Evolutionary conservation across 2,329 filamentous ascomycete genomes (phyloP).

Genomic region (Alternaria ethzedia): DNA sequence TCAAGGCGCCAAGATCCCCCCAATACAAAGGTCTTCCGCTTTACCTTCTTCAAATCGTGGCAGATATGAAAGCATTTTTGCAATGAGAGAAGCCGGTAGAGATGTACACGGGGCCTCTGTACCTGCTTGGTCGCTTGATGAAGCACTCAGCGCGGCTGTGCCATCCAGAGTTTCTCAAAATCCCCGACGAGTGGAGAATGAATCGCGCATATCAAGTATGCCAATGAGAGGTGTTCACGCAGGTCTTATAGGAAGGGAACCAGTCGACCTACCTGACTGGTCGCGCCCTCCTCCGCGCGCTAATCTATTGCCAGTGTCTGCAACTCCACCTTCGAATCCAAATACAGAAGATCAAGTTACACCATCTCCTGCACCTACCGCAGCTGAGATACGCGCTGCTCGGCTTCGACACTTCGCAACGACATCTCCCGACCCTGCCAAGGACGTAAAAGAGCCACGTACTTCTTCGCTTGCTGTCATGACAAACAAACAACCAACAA

Average conservation of each 20-base stretch:
- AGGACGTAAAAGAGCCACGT: not conserved
- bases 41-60: not conserved
- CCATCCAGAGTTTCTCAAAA: not conserved
- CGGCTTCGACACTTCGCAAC: constrained; percentile 17
- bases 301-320: not conserved
- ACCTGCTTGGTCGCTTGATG: constrained; percentile 7
- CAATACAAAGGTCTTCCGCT: not conserved
- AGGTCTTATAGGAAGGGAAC: not conserved
- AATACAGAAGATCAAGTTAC: not conserved
- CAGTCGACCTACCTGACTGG: not conserved
- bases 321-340: not conserved
- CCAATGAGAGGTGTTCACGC: not conserved
- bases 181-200: not conserved
- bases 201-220: not conserved
- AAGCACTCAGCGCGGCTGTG: not conserved
- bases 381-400: constrained; percentile 19
- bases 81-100: constrained; percentile 8
- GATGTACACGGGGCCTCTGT: not conserved
- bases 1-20: not conserved
- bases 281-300: not conserved
- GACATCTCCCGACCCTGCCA: not conserved
- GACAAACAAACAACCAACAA: not conserved
- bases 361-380: not conserved
- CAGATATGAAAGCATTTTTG: constrained; percentile 3
- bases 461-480: not conserved